Evolutionary conservation across 257 asterid species (phyloP).

Genomic region (Solanum sejunctum): DNA sequence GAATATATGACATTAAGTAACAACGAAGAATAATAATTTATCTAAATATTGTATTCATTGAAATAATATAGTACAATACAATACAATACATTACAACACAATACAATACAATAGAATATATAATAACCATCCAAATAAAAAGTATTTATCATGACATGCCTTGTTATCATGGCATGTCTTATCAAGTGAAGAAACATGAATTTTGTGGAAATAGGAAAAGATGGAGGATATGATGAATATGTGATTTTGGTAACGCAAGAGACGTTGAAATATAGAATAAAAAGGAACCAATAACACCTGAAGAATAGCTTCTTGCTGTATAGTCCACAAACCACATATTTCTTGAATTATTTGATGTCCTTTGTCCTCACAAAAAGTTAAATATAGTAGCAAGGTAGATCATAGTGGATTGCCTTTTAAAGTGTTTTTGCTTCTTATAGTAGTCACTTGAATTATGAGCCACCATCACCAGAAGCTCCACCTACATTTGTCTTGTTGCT

Average conservation of each 20-base stretch:
- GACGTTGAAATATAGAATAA: neutral
- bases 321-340: neutral
- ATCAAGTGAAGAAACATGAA: neutral
- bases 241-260: neutral
- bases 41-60: too few species aligned
- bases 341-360: neutral
- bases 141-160: too few species aligned
- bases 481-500: conserved; percentile 15
- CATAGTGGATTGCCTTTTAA: conserved; percentile 19
- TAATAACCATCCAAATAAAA: too few species aligned
- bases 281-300: neutral
- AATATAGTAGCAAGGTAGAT: conserved; percentile 4
- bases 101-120: too few species aligned
- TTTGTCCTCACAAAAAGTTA: neutral
- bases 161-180: too few species aligned
- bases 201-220: neutral
- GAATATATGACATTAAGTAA: too few species aligned
- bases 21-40: too few species aligned
- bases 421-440: conserved; percentile 17
- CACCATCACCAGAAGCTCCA: conserved; percentile 28
- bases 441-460: conserved; percentile 25
- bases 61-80: too few species aligned
- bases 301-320: neutral
- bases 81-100: too few species aligned
- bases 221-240: neutral